These are phyloP conservation scores for Paraphoma sp. DNA, from an alignment of 2,329 filamentous ascomycete genomes.

Conservation along the genomic window DNA sequence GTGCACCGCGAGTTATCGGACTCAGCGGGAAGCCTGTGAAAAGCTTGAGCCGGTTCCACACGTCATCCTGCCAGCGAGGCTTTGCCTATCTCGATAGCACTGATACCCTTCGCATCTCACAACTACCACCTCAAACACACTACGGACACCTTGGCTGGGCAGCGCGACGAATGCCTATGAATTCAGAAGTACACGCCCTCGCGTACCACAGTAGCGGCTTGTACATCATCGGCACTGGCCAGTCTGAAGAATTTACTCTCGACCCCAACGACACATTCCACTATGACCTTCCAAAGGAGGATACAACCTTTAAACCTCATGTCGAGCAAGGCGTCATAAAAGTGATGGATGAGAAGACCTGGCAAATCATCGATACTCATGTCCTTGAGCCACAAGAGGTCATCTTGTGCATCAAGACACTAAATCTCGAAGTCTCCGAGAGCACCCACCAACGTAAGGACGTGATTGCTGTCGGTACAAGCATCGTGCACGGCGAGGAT, in stretches of 20 bases:
- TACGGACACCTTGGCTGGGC: slow-evolving; percentile 79
- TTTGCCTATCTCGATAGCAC: slow-evolving; percentile 74
- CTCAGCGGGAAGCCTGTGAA: slow-evolving; percentile 73
- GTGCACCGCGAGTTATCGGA: slow-evolving; percentile 74
- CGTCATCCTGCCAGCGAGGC: slow-evolving; percentile 76
- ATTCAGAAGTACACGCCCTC: slow-evolving; percentile 73
- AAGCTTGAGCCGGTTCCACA: slow-evolving; percentile 78
- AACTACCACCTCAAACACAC: slow-evolving; percentile 70
- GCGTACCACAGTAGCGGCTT: slow-evolving; percentile 79
- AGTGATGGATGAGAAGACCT: slow-evolving; percentile 77
- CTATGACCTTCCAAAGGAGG: slow-evolving; percentile 75
- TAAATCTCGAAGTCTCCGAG: slow-evolving; percentile 90
- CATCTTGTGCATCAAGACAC: slow-evolving; percentile 79
- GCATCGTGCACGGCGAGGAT: slow-evolving; percentile 87
- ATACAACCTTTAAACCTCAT: slow-evolving; percentile 67
- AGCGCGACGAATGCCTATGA: slow-evolving; percentile 73
- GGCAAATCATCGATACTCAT: slow-evolving; percentile 78
- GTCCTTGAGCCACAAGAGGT: slow-evolving; percentile 77
- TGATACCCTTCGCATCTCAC: slow-evolving; percentile 75
- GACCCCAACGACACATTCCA: slow-evolving; percentile 87
- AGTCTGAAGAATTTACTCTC: slow-evolving; percentile 71
- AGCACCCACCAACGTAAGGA: slow-evolving; percentile 84
- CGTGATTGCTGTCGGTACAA: slow-evolving; percentile 84
- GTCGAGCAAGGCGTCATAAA: slow-evolving; percentile 76
- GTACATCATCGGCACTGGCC: slow-evolving; percentile 78